Evolutionary conservation across 2,329 filamentous ascomycete species (phyloP).

Genomic region (Aspergillus fijiensis): DNA sequence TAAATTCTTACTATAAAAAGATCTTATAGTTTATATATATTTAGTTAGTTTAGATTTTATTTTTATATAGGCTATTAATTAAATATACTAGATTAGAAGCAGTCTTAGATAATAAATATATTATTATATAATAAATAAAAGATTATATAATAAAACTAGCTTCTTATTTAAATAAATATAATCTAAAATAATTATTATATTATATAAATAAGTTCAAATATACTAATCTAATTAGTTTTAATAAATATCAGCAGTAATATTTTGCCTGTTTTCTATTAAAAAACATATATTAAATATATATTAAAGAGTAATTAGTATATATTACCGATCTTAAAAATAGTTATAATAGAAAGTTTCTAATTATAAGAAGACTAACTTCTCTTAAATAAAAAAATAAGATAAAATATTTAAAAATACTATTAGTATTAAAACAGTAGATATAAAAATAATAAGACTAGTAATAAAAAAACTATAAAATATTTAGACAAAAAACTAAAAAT

Average conservation of each 20-base stretch:
- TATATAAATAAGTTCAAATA: too few relatives aligned
- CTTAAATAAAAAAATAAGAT: too few relatives aligned
- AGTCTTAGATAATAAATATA: neutral
- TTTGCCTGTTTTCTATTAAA: too few relatives aligned
- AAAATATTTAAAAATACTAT: too few relatives aligned
- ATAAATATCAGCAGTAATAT: too few relatives aligned
- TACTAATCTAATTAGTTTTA: too few relatives aligned
- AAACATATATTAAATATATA: too few relatives aligned
- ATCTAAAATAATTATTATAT: neutral
- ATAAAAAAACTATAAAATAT: neutral
- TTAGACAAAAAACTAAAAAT: neutral
- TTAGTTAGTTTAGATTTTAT: neutral
- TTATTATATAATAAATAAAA: neutral
- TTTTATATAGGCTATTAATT: neutral
- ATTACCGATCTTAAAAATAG: too few relatives aligned
- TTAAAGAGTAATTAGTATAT: too few relatives aligned
- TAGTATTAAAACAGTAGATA: neutral
- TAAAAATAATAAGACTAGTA: neutral
- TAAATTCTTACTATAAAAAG: neutral
- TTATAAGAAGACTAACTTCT: too few relatives aligned
- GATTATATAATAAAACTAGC: neutral
- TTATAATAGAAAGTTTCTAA: too few relatives aligned
- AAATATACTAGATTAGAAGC: neutral
- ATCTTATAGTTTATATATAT: neutral
- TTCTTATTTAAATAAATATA: neutral